These are phyloP conservation scores for Penicillium longicatenatum DNA, from an alignment of 495 filamentous ascomycete genomes.

Conservation along the genomic window DNA sequence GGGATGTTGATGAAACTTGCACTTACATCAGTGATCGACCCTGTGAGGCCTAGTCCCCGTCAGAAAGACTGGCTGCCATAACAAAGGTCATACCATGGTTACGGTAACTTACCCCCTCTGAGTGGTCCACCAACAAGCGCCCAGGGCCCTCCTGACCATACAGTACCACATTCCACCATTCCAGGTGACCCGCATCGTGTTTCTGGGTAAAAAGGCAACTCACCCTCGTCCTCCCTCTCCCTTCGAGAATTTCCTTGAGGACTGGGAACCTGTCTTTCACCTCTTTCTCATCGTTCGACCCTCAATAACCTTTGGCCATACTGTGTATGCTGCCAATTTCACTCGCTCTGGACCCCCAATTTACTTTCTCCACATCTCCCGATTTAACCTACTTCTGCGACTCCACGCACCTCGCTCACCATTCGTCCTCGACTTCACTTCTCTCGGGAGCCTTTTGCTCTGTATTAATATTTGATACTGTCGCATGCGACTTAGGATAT, in stretches of 20 bases:
- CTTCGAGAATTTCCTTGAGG: conserved; percentile 12
- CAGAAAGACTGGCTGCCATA: not conserved
- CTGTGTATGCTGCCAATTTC: conserved; percentile 42
- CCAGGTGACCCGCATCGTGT: conserved; percentile 12
- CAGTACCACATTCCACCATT: conserved; percentile 11
- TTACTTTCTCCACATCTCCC: conserved; percentile 17
- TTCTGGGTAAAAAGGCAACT: conserved; percentile 1
- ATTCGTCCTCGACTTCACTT: conserved; percentile 20
- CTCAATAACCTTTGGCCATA: conserved; percentile 31
- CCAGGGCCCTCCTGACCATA: conserved; percentile 4
- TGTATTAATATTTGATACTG: not conserved
- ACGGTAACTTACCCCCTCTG: not conserved
- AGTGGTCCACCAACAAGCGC: not conserved
- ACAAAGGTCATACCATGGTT: not conserved
- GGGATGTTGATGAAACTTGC: not conserved
- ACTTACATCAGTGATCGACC: conserved; percentile 1
- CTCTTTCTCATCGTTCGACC: conserved; percentile 13
- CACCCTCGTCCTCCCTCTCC: conserved; percentile 5
- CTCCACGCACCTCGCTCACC: conserved; percentile 16
- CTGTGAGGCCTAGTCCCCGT: conserved; percentile 1
- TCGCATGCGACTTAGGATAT: conserved; percentile 2
- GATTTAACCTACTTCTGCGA: conserved; percentile 12
- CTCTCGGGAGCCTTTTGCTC: not conserved
- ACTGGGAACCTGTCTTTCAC: conserved; percentile 7
- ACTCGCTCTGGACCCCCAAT: conserved; percentile 29